These are phyloP conservation scores for Closterium sp. DNA, from an alignment of 139 green algal species.

Conservation along the genomic window DNA sequence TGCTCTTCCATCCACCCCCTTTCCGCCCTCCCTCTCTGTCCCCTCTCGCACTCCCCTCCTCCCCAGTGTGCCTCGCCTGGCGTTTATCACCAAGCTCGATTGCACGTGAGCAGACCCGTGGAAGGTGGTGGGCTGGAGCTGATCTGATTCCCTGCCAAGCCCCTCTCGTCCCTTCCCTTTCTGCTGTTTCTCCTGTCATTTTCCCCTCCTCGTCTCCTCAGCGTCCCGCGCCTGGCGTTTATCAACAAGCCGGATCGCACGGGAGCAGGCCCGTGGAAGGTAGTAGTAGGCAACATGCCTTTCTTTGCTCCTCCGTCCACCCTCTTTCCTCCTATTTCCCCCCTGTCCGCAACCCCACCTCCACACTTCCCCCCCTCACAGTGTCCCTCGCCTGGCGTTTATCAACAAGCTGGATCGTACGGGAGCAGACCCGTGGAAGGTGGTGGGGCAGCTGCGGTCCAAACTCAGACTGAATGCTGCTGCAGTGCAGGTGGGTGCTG, in stretches of 20 bases:
- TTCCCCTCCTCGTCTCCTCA: too few species aligned
- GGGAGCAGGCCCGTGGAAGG: slow-evolving; percentile 79
- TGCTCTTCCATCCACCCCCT: too few species aligned
- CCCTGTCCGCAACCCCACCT: too few species aligned
- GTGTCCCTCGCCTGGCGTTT: slow-evolving; percentile 50
- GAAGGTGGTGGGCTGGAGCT: slow-evolving; percentile 68
- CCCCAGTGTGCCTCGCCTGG: slow-evolving; percentile 19
- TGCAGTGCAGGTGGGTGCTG: slow-evolving; percentile 70
- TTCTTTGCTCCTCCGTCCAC: too few species aligned
- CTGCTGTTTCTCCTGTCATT: too few species aligned
- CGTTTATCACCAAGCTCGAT: slow-evolving; percentile 56
- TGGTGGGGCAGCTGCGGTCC: slow-evolving; percentile 69
- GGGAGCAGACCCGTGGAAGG: slow-evolving; percentile 80
- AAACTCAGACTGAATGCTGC: slow-evolving; percentile 82
- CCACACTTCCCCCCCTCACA: too few species aligned
- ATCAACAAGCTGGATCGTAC: slow-evolving; percentile 58
- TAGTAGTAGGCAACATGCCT: too few species aligned
- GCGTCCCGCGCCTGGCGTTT: slow-evolving; percentile 42
- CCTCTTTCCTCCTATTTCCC: too few species aligned
- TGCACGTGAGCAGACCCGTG: slow-evolving; percentile 72
- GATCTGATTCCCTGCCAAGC: too few species aligned
- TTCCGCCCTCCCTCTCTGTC: too few species aligned
- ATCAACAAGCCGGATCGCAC: slow-evolving; percentile 54
- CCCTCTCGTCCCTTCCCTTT: too few species aligned
- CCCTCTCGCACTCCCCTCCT: not conserved